Evolutionary conservation across 1,139 yeast species (phyloP).

Genomic region (Sugiyamaella paludigena): DNA sequence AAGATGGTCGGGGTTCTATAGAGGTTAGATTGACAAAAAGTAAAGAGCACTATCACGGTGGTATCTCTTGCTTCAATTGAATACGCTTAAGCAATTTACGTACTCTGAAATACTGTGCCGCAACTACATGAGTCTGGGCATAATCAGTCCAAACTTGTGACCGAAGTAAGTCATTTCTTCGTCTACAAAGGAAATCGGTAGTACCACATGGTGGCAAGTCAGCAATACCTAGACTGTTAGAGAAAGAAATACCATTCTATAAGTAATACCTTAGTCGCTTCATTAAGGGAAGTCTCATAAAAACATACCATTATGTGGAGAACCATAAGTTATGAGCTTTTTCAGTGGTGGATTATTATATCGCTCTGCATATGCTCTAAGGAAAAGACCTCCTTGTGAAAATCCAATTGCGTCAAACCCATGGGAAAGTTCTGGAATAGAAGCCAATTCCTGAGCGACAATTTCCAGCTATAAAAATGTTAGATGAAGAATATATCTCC

Average conservation of each 20-base stretch:
- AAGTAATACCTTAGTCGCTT: too few species aligned
- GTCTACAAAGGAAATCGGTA: conserved; percentile 61
- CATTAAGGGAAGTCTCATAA: background rate
- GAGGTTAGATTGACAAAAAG: background rate
- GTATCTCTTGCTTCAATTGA: background rate
- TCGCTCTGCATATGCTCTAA: conserved; percentile 61
- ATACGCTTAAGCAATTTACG: conserved; percentile 3
- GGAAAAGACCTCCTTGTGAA: conserved; percentile 78
- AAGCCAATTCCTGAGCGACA: conserved; percentile 46
- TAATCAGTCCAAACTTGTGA: conserved; percentile 59
- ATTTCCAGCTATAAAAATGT: conserved; percentile 29
- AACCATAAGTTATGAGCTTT: conserved; percentile 69
- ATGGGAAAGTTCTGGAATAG: conserved; percentile 42
- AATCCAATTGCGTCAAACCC: conserved; percentile 79
- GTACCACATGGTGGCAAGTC: conserved; percentile 63
- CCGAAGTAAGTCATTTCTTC: conserved; percentile 54
- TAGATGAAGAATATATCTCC: conserved; percentile 25
- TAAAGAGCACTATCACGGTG: too few species aligned
- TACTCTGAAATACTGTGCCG: conserved; percentile 72
- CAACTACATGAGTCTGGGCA: conserved; percentile 58
- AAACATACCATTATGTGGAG: conserved; percentile 67
- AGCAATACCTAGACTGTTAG: conserved; percentile 40
- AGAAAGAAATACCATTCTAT: too few species aligned
- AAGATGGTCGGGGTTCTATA: conserved; percentile 40
- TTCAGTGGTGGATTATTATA: conserved; percentile 51